Evolutionary conservation across 139 green algal species (phyloP).

Genomic region (Haematococcus lacustris): DNA sequence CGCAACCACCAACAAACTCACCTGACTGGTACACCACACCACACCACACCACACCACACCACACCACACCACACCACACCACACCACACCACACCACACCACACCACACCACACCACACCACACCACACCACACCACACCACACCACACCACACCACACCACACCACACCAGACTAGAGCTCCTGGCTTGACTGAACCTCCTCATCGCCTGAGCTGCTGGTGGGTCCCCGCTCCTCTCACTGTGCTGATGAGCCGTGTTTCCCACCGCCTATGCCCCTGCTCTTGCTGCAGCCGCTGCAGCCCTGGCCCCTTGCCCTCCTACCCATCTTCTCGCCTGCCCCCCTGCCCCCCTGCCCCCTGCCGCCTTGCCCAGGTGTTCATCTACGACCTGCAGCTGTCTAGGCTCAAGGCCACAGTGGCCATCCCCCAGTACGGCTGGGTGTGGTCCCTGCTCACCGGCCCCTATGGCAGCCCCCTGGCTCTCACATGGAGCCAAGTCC

Average conservation of each 20-base stretch:
- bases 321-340: neutral
- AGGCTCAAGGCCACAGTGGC: neutral
- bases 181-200: too few relatives aligned
- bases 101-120: too few relatives aligned
- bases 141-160: too few relatives aligned
- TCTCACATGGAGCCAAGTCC: constrained; percentile 47
- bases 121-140: too few relatives aligned
- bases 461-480: constrained; percentile 62
- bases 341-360: neutral
- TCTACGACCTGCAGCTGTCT: neutral
- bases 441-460: constrained; percentile 52
- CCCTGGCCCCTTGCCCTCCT: neutral
- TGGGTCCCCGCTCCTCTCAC: too few relatives aligned
- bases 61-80: neutral
- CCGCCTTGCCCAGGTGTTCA: neutral
- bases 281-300: neutral
- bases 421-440: constrained; percentile 22
- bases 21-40: constrained; percentile 5
- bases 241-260: too few relatives aligned
- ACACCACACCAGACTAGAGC: too few relatives aligned
- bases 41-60: neutral
- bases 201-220: too few relatives aligned
- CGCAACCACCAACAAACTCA: neutral
- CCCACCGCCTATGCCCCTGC: neutral
- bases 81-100: too few relatives aligned